Percentiles rank a stretch among this genome's conserved stretches.
phyloP scores from a whole-genome alignment of 2,329 filamentous ascomycete species.

The Aspergillus quadrilineatus region DNA sequence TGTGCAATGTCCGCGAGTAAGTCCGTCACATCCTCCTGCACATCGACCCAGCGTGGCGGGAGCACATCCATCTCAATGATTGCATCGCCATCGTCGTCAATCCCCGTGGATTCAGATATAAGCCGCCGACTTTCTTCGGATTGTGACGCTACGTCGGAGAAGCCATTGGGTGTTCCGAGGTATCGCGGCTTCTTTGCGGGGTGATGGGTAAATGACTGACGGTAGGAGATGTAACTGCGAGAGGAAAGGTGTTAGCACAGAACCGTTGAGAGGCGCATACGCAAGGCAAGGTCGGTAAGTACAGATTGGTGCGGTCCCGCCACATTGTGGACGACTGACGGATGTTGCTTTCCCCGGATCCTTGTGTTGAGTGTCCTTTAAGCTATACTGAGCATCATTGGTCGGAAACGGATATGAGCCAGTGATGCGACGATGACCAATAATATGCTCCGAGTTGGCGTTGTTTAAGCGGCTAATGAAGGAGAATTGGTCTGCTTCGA shows the following conservation, averaged over 20 bases:
- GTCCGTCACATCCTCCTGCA: constrained; percentile 90
- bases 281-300: constrained; percentile 25
- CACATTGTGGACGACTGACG: constrained; percentile 72
- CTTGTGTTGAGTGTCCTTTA: constrained; percentile 20
- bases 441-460: background rate
- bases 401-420: background rate
- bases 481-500: constrained; percentile 3
- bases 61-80: constrained; percentile 98
- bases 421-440: background rate
- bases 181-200: constrained; percentile 80
- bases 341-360: constrained; percentile 20
- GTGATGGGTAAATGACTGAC: constrained; percentile 96
- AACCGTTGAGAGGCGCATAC: background rate
- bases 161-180: constrained; percentile 59
- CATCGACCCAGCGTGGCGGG: constrained; percentile 91
- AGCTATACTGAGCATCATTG: constrained; percentile 19
- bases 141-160: constrained; percentile 59
- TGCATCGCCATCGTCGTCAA: constrained; percentile 78
- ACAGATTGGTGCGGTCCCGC: constrained; percentile 99
- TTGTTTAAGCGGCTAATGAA: background rate
- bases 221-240: constrained; percentile 92
- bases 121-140: constrained; percentile 75
- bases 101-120: constrained; percentile 72
- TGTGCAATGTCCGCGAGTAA: constrained; percentile 75
- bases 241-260: constrained; percentile 16